Conservation (phyloP, 768 basidiomycete genomes). For the Boletus huronensis region DNA sequence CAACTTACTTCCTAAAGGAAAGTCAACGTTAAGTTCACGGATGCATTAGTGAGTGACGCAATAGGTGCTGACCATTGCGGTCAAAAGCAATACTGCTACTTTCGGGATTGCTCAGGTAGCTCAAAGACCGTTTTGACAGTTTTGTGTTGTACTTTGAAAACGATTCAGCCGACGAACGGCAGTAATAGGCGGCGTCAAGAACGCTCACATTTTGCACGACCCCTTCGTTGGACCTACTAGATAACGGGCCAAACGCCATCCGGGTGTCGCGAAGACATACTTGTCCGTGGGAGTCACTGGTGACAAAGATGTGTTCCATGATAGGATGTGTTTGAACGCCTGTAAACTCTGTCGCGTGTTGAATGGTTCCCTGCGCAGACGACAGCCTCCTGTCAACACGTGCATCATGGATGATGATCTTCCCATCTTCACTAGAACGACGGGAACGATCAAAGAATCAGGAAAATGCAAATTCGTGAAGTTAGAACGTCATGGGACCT, state of each 20-base stretch:
- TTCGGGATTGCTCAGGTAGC: constrained; percentile 56
- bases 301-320: constrained; percentile 67
- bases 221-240: constrained; percentile 44
- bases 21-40: not conserved
- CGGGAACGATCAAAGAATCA: constrained; percentile 17
- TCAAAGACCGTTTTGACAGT: constrained; percentile 39
- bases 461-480: constrained; percentile 12
- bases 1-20: constrained; percentile 50
- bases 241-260: constrained; percentile 65
- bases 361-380: constrained; percentile 49
- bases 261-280: constrained; percentile 68
- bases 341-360: constrained; percentile 54
- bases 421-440: constrained; percentile 62
- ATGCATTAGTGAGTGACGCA: constrained; percentile 1
- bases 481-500: constrained; percentile 17
- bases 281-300: constrained; percentile 54
- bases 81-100: constrained; percentile 68
- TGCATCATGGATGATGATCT: constrained; percentile 58
- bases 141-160: constrained; percentile 44
- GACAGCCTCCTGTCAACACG: constrained; percentile 37
- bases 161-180: constrained; percentile 26
- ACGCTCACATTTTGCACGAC: constrained; percentile 41
- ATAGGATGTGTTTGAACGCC: constrained; percentile 64
- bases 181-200: constrained; percentile 2
- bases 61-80: constrained; percentile 48